Base-by-base conservation (phyloP, 2,329 filamentous ascomycete species). In the Ophiosphaerella korrae region DNA sequence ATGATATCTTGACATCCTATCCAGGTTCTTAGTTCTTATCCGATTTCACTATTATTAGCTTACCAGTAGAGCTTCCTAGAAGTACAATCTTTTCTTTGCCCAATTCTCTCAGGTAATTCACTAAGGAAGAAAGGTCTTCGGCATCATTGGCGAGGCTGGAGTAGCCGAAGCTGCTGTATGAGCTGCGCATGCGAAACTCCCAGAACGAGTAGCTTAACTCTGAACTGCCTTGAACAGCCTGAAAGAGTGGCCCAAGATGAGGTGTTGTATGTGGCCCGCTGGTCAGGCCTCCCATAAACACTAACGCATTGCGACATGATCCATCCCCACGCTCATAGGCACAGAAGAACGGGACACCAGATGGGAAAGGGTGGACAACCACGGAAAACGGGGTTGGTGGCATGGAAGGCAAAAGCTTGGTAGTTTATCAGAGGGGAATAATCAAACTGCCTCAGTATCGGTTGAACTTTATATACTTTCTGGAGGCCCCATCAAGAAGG, bases 161-260 rank as follows among this genome's bases (percentile, higher is more conserved):
- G 36, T 55, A 54, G 4, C 58, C 59, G 38, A 58, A 62, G 1
- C 59, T 57, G 2, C 53, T 53, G 37, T 64, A 62, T 12, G 55
- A 58, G 18, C 55, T 62, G 7, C 55, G 57, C 55, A 59, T 62
- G n/a, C 59, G 55, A 18, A 57, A 53, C 7, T 62, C 53, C 53
- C 59, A 64, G 7, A 57, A 36, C 3, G 48, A 52, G 21, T 57
- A 62, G 12, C 44, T 26, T 2, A 51, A 16, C 3, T 41, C 13
- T 14, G 41, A 26, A 21, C 7, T 11, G 7, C 13, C 8, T 18
- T 23, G 5, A n/a, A 44, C 14, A 36, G 37, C 23, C 6, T 14
- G 2, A 21, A 44, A 42, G 8, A 62, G 13, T n/a, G 26, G 41
- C 5, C 46, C 33, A 11, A 53, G 7, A 3, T 44, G 41, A 1